phyloP scores from a whole-genome alignment of 345 rosid genomes.

The Lepidium aucheri region DNA sequence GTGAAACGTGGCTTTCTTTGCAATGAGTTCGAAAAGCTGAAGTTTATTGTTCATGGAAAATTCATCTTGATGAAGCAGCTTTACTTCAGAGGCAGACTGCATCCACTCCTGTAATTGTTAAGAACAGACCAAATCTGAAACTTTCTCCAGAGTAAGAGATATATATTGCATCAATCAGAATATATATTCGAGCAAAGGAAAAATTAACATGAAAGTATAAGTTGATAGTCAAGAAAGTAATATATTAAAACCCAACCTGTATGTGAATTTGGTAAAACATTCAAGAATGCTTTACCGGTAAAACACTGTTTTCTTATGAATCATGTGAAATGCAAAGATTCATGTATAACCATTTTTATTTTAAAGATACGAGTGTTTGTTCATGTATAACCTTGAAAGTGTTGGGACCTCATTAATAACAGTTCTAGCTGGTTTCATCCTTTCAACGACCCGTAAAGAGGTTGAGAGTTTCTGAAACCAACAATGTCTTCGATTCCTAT shows the following conservation, averaged over 20 bases:
- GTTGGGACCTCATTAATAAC: too few species aligned
- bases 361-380: too few species aligned
- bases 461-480: too few species aligned
- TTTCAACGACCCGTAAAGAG: too few species aligned
- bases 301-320: slow-evolving; percentile 31
- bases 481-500: too few species aligned
- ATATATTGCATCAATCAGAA: not conserved
- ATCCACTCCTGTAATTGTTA: slow-evolving; percentile 65
- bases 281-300: not conserved
- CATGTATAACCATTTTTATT: not conserved
- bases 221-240: not conserved
- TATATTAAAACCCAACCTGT: slow-evolving; percentile 39
- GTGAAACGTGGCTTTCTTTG: slow-evolving; percentile 79
- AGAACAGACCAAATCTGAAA: not conserved
- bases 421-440: slow-evolving; percentile 38
- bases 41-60: slow-evolving; percentile 59
- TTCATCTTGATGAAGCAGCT: slow-evolving; percentile 70
- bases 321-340: not conserved
- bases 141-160: not conserved
- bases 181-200: not conserved
- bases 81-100: slow-evolving; percentile 46
- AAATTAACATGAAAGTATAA: not conserved
- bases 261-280: slow-evolving; percentile 28
- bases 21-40: slow-evolving; percentile 51
- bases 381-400: too few species aligned